Evolutionary conservation across 306 rosid genomes (phyloP).

Genomic region (Betula pendula): DNA sequence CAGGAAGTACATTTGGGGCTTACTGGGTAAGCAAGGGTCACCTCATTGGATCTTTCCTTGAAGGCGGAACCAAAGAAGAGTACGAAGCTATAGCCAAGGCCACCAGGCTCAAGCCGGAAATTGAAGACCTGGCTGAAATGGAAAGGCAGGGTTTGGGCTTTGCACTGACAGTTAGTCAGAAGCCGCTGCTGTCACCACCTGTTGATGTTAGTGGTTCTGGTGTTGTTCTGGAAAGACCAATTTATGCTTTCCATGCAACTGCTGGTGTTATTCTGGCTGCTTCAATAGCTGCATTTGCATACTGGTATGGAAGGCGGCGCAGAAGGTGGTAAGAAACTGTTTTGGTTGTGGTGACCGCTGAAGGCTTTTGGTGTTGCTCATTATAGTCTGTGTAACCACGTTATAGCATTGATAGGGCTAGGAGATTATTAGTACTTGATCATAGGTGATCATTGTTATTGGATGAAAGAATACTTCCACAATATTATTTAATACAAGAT

Average conservation of each 20-base stretch:
- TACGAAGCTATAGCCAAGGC: constrained; percentile 68
- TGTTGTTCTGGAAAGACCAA: constrained; percentile 63
- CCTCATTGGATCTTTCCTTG: constrained; percentile 77
- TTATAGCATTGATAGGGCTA: constrained; percentile 44
- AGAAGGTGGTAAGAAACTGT: constrained; percentile 70
- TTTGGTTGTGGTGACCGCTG: constrained; percentile 15
- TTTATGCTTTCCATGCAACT: constrained; percentile 79
- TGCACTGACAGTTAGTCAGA: constrained; percentile 57
- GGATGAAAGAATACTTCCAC: constrained; percentile 4
- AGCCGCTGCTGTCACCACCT: constrained; percentile 40
- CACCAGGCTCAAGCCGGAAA: constrained; percentile 67
- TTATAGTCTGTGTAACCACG: constrained; percentile 15
- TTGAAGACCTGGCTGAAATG: constrained; percentile 71
- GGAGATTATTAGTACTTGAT: constrained; percentile 27
- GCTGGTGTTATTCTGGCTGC: constrained; percentile 85
- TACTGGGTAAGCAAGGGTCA: constrained; percentile 85
- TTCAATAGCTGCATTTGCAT: constrained; percentile 81
- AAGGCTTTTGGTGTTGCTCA: constrained; percentile 15
- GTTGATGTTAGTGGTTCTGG: constrained; percentile 31
- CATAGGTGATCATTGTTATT: constrained; percentile 30
- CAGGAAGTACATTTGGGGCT: constrained; percentile 80
- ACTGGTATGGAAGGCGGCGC: constrained; percentile 84
- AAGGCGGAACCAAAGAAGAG: constrained; percentile 80
- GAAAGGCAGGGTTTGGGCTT: constrained; percentile 82
- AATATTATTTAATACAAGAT: background rate